phyloP scores from a whole-genome alignment of 2,329 filamentous ascomycete genomes.

The Trichoderma aggressivum region DNA sequence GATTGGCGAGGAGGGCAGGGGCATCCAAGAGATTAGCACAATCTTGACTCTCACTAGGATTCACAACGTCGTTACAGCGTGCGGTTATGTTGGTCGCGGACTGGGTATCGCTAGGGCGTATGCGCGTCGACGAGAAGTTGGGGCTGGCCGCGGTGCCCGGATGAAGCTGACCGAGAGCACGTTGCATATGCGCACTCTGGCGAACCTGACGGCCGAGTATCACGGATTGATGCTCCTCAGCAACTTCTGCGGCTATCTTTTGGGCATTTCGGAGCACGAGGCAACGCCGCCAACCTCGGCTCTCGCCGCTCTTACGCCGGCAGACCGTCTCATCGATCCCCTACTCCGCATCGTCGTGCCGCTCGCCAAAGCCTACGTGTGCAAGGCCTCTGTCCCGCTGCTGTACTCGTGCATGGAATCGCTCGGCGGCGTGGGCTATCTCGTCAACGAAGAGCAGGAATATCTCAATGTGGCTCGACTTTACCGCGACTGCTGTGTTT shows the following conservation, averaged over 20 bases:
- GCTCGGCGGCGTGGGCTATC: constrained; percentile 64
- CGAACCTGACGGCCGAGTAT: constrained; percentile 54
- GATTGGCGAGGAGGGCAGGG: constrained; percentile 62
- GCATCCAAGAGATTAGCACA: constrained; percentile 64
- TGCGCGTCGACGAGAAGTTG: constrained; percentile 53
- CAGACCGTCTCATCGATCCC: constrained; percentile 32
- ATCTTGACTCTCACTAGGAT: constrained; percentile 66
- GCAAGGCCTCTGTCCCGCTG: constrained; percentile 47
- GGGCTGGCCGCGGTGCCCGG: constrained; percentile 41
- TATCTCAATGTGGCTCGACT: constrained; percentile 64
- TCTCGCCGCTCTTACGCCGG: constrained; percentile 34
- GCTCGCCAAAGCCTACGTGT: constrained; percentile 57
- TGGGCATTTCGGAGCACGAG: constrained; percentile 52
- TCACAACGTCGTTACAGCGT: constrained; percentile 52
- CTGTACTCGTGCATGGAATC: constrained; percentile 60
- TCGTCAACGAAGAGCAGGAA: constrained; percentile 60
- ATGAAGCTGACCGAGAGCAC: constrained; percentile 49
- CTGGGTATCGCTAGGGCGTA: constrained; percentile 57
- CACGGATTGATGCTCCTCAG: constrained; percentile 54
- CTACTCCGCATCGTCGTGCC: constrained; percentile 59
- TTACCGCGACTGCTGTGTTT: constrained; percentile 61
- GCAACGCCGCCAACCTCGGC: constrained; percentile 20
- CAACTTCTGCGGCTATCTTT: constrained; percentile 51
- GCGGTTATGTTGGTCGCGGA: constrained; percentile 53
- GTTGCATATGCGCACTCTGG: constrained; percentile 57